Evolutionary conservation across 306 rosid species (phyloP).

Genomic region (Lagenaria siceraria): DNA sequence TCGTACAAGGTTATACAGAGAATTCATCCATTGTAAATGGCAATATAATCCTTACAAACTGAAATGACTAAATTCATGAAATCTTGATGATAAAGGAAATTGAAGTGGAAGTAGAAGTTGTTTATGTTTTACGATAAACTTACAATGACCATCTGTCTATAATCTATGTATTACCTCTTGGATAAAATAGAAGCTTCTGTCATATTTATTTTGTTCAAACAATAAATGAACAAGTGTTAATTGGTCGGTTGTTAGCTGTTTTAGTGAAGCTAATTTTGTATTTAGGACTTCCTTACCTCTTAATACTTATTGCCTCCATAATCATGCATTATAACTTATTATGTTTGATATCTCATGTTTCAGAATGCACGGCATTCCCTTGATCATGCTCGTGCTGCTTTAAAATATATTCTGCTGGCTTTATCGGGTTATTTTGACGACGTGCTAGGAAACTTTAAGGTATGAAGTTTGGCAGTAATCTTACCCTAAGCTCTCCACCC

Average conservation of each 20-base stretch:
- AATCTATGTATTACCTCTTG: neutral
- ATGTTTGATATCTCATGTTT: constrained; percentile 7
- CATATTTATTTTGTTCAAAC: neutral
- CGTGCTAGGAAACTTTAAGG: constrained; percentile 79
- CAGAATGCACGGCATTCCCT: constrained; percentile 54
- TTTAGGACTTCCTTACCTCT: neutral
- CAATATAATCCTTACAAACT: neutral
- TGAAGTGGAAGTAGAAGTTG: neutral
- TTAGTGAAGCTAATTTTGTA: neutral
- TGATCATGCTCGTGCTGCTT: constrained; percentile 65
- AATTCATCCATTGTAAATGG: neutral
- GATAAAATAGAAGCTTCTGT: neutral
- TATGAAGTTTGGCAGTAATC: constrained; percentile 4
- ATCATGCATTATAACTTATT: neutral
- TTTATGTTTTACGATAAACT: neutral
- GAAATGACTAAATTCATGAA: neutral
- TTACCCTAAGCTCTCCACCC: neutral
- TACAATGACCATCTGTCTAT: neutral
- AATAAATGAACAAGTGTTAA: neutral
- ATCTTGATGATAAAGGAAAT: neutral
- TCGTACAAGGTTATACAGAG: neutral
- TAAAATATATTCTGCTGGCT: constrained; percentile 80
- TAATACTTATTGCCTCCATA: neutral
- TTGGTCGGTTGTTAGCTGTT: neutral
- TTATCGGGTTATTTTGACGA: constrained; percentile 87